Base-by-base conservation (phyloP, 345 rosid species). In the Aquilaria malaccensis region DNA sequence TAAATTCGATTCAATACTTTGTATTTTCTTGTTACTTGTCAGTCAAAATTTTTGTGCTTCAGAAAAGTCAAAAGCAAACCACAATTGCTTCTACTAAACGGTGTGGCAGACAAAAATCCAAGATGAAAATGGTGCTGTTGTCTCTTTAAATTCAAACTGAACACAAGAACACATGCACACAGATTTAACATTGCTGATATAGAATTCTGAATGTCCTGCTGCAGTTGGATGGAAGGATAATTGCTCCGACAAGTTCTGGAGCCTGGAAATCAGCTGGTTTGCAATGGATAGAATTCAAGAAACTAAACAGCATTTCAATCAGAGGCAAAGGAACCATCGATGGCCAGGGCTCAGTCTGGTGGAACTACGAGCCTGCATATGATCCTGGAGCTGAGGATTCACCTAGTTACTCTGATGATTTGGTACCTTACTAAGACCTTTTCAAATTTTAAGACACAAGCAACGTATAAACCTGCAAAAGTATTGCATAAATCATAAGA, bases 291-390 rank as follows among this genome's bases (percentile, higher is more conserved):
- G 87, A 86, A 50, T 88, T 91, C 77, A 79, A 74, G 51, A 70
- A 85, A 61, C 83, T 91, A 4, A 49, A 65, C 45, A 82, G 83
- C 56, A 77, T 91, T 69, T 80, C 85, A 54, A 55, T 91, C 33
- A 72, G 14, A 66, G 96, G 98, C 30, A 78, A 81, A 72, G 98
- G 98, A 45, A 68, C 63, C 15, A 79, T 91, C n/a, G 98, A 91
- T 52, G 98, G 98, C 30, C 82, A 68, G 72, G 96, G 98, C 65
- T 81, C 91, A 0, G 87, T 79, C 51, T 86, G 96, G 96, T 88
- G 96, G 98, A 71, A 81, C 12, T 67, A 76, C 67, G 69, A 55
- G 12, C 78, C 86, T 31, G 31, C 70, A 33, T 69, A 70, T 46
- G 58, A 57, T 63, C 71, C 79, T 10, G 62, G 64, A 33, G 75